Evolutionary conservation across 164 flowering plant species (phyloP).

Genomic region (Piper betle): DNA sequence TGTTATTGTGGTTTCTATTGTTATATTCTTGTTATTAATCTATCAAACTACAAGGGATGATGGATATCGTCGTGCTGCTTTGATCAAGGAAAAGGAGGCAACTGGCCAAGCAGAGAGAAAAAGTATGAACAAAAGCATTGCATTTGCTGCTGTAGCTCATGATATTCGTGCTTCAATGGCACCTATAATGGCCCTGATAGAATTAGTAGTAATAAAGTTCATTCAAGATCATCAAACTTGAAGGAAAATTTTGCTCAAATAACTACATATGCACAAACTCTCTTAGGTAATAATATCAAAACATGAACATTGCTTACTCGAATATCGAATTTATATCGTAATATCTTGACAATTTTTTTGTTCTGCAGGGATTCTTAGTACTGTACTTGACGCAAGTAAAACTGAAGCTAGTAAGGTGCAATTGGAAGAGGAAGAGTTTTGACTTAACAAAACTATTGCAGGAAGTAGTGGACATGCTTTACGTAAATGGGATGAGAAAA

Average conservation of each 20-base stretch:
- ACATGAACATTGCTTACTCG: not conserved
- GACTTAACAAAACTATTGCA: conserved; percentile 51
- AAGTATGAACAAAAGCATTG: conserved; percentile 60
- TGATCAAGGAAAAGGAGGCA: conserved; percentile 65
- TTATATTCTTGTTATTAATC: conserved; percentile 16
- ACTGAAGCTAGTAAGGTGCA: conserved; percentile 81
- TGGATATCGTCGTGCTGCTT: conserved; percentile 26
- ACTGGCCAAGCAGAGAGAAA: conserved; percentile 80
- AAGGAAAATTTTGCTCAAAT: conserved; percentile 30
- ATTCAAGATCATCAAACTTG: conserved; percentile 25
- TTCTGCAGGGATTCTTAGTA: conserved; percentile 58
- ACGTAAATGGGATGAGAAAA: conserved; percentile 46
- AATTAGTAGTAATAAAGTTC: conserved; percentile 12
- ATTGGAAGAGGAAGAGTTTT: conserved; percentile 57
- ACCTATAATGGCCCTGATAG: conserved; percentile 43
- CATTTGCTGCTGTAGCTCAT: conserved; percentile 72
- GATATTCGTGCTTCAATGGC: conserved; percentile 66
- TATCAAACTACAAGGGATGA: conserved; percentile 27
- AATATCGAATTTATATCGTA: not conserved
- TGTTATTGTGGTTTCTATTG: conserved; percentile 12
- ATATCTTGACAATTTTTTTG: not conserved
- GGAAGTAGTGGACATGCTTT: conserved; percentile 51
- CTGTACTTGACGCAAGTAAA: conserved; percentile 78
- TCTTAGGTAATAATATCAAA: conserved; percentile 28
- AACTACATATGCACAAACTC: conserved; percentile 34